Evolutionary conservation across 148 eudicot genomes (phyloP).

Genomic region (Cornus florida): DNA sequence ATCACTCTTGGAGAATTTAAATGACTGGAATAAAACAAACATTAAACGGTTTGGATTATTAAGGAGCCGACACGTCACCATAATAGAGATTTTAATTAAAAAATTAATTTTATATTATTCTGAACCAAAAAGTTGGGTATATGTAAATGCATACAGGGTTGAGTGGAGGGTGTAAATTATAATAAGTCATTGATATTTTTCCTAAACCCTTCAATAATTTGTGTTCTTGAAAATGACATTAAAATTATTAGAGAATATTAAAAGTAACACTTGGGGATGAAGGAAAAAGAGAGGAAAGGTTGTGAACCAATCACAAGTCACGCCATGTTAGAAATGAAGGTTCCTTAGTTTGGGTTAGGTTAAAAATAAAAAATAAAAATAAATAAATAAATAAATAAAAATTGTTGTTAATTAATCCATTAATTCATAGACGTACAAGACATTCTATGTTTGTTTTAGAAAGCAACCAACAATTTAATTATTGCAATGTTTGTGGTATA

Average conservation of each 20-base stretch:
- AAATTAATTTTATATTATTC: not conserved
- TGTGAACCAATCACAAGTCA: not conserved
- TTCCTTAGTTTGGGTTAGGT: not conserved
- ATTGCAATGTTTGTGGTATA: not conserved
- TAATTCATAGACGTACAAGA: not conserved
- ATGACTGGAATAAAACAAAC: not conserved
- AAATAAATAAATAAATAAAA: too few species aligned
- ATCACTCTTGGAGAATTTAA: not conserved
- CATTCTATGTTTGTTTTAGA: constrained; percentile 4
- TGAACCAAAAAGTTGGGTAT: not conserved
- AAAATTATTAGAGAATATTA: too few species aligned
- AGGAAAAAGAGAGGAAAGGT: constrained; percentile 4
- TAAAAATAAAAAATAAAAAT: too few species aligned
- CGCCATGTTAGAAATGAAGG: not conserved
- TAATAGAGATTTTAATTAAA: not conserved
- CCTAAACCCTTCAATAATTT: not conserved
- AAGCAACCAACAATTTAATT: not conserved
- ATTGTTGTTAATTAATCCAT: not conserved
- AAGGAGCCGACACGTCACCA: constrained; percentile 2
- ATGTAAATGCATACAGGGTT: not conserved
- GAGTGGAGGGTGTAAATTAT: not conserved
- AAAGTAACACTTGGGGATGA: not conserved
- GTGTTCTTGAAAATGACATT: not conserved
- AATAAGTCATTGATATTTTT: not conserved
- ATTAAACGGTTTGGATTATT: constrained; percentile 4